These are phyloP conservation scores for Eimeria praecox DNA, from an alignment of 169 alveolate genomes.

Conservation along the genomic window DNA sequence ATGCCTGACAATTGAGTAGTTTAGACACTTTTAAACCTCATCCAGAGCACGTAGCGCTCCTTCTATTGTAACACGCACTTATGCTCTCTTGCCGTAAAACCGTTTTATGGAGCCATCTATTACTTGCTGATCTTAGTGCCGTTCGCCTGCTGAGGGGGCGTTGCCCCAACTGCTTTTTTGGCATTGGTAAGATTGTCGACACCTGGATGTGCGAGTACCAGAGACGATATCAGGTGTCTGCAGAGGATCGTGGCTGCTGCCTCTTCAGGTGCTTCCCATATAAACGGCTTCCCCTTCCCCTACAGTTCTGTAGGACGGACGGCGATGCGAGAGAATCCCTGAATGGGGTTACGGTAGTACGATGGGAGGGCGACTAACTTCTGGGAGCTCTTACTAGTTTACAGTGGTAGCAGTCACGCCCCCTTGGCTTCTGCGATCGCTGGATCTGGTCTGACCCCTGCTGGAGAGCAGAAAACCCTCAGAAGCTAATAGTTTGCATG, in stretches of 20 bases:
- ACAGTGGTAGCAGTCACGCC: not conserved
- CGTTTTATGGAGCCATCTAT: not conserved
- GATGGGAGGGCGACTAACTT: not conserved
- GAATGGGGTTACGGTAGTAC: not conserved
- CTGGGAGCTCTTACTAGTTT: not conserved
- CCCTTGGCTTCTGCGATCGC: not conserved
- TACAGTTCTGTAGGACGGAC: not conserved
- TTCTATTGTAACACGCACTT: not conserved
- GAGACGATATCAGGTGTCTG: too few relatives aligned
- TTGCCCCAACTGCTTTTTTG: not conserved
- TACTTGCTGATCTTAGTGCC: not conserved
- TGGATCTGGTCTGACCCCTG: not conserved
- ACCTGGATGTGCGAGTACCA: too few relatives aligned
- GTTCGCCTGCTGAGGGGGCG: not conserved
- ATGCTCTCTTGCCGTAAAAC: not conserved
- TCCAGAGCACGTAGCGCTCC: not conserved
- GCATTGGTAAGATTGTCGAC: not conserved
- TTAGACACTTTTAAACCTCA: not conserved
- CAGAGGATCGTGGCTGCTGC: too few relatives aligned
- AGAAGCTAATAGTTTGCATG: not conserved
- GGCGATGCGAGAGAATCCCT: not conserved
- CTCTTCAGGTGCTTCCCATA: too few relatives aligned
- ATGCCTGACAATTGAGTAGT: not conserved
- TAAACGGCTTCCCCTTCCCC: not conserved
- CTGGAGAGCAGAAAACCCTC: not conserved